Conservation (phyloP, 140 eudicot genomes). For the Bidens hawaiensis region DNA sequence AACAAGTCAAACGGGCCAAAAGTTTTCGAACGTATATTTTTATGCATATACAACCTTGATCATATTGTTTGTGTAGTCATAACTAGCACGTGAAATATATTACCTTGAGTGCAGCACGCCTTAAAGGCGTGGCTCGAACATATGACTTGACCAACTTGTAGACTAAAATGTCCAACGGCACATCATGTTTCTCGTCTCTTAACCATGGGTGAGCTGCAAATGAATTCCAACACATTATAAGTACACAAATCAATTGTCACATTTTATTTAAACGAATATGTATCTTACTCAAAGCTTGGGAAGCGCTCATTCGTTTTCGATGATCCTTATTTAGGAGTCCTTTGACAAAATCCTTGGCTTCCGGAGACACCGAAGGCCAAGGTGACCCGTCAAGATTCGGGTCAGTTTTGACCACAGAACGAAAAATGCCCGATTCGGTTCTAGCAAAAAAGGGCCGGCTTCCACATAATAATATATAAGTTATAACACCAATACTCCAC, state of each 20-base stretch:
- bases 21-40: neutral
- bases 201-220: slow-evolving; percentile 94
- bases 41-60: neutral
- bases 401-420: slow-evolving; percentile 82
- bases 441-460: slow-evolving; percentile 95
- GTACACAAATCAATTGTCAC: neutral
- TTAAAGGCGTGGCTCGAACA: slow-evolving; percentile 73
- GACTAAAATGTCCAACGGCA: slow-evolving; percentile 69
- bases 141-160: slow-evolving; percentile 80
- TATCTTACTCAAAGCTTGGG: slow-evolving; percentile 82
- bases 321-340: slow-evolving; percentile 87
- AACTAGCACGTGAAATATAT: neutral
- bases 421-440: slow-evolving; percentile 95
- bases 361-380: slow-evolving; percentile 82
- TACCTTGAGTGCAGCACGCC: slow-evolving; percentile 91
- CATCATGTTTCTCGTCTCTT: slow-evolving; percentile 43
- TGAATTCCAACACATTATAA: neutral
- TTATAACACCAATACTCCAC: slow-evolving; percentile 95
- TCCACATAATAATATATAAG: slow-evolving; percentile 86
- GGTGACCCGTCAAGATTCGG: slow-evolving; percentile 82
- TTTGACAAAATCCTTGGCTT: slow-evolving; percentile 89
- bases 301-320: slow-evolving; percentile 94
- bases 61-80: neutral
- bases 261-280: neutral
- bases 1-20: neutral